Evolutionary conservation across 1,284 basidiomycete genomes (phyloP).

Genomic region (Ganoderma lucidum): DNA sequence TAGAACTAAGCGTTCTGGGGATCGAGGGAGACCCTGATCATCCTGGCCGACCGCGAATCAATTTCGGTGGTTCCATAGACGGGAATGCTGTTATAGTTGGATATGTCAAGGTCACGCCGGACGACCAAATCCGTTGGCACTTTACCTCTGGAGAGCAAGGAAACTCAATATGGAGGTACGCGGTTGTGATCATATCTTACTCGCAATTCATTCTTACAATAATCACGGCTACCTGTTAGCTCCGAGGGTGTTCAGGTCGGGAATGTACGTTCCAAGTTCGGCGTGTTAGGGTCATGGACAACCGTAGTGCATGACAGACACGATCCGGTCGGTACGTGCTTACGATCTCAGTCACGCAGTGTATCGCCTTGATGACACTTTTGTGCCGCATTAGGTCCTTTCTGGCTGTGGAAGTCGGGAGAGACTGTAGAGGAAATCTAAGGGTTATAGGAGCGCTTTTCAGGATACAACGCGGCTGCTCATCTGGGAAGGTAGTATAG

Average conservation of each 20-base stretch:
- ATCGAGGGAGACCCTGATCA: conserved; percentile 53
- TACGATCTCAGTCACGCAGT: too few species aligned
- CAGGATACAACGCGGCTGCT: not conserved
- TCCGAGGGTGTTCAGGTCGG: conserved; percentile 72
- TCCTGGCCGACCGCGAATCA: conserved; percentile 60
- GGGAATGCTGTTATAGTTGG: conserved; percentile 58
- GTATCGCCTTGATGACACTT: not conserved
- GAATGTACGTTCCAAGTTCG: conserved; percentile 62
- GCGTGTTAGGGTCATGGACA: conserved; percentile 73
- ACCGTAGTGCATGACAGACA: conserved; percentile 66
- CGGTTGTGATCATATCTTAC: conserved; percentile 10
- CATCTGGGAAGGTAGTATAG: too few species aligned
- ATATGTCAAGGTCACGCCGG: conserved; percentile 61
- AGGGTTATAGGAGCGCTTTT: not conserved
- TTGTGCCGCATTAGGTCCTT: conserved; percentile 37
- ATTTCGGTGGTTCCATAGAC: conserved; percentile 59
- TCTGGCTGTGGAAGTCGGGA: conserved; percentile 44
- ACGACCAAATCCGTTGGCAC: conserved; percentile 67
- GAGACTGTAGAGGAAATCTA: conserved; percentile 7
- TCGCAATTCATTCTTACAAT: not conserved
- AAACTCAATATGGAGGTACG: conserved; percentile 69
- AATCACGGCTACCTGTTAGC: conserved; percentile 42
- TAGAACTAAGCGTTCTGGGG: conserved; percentile 53
- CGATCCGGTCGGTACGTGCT: conserved; percentile 47
- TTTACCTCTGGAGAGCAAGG: conserved; percentile 67